Evolutionary conservation across 306 rosid genomes (phyloP).

Genomic region (Cucurbita maxima): DNA sequence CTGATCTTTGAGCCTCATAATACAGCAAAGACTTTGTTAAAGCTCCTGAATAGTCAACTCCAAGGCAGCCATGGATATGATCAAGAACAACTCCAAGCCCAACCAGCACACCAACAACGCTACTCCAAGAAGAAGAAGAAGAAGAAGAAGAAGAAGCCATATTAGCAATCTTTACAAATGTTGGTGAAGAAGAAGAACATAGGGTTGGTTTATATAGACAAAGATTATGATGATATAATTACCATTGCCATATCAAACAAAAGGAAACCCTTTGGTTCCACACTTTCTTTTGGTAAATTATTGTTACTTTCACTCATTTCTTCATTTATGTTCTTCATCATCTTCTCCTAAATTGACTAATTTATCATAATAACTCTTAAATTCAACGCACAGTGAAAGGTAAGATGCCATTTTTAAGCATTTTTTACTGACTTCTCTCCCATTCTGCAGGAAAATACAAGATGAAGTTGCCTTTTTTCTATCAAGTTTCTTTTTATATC

Average conservation of each 20-base stretch:
- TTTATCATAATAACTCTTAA: no score
- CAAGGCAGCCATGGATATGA: background rate
- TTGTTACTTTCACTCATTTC: no score
- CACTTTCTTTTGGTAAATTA: no score
- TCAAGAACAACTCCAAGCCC: background rate
- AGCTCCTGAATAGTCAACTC: background rate
- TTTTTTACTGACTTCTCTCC: no score
- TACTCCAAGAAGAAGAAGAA: background rate
- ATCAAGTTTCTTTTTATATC: no score
- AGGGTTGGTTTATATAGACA: background rate
- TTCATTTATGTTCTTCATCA: no score
- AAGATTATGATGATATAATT: background rate
- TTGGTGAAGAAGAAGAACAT: background rate
- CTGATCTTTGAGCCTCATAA: conserved; percentile 22
- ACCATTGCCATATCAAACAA: background rate
- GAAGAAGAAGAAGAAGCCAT: background rate
- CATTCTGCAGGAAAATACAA: no score
- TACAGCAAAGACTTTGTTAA: conserved; percentile 7
- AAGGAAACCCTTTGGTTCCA: no score
- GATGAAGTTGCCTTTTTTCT: no score
- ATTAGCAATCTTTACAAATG: background rate
- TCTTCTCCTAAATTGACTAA: no score
- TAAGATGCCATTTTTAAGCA: no score
- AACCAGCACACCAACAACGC: background rate
- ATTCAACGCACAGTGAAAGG: no score